phyloP scores from a whole-genome alignment of 768 basidiomycete genomes.

The Chiua virens region DNA sequence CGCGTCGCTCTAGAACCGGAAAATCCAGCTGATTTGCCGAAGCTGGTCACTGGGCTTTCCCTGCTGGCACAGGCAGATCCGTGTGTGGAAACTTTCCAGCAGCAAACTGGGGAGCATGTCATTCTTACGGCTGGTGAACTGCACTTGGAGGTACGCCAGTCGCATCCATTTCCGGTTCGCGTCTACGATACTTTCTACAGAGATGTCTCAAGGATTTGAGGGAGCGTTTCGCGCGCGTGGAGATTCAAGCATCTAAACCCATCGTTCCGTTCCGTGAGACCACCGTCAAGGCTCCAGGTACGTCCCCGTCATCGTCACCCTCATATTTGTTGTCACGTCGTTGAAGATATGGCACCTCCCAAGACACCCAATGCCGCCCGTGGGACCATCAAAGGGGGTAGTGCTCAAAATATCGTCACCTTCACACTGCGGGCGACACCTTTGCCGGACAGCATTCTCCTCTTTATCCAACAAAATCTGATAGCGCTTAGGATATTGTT shows the following conservation, averaged over 20 bases:
- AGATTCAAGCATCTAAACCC: conserved; percentile 90
- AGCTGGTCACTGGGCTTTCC: conserved; percentile 82
- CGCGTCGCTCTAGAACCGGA: conserved; percentile 91
- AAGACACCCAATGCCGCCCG: conserved; percentile 69
- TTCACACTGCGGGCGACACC: conserved; percentile 86
- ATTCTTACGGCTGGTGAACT: conserved; percentile 95
- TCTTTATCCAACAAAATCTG: conserved; percentile 78
- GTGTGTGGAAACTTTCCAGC: conserved; percentile 96
- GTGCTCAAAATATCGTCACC: conserved; percentile 67
- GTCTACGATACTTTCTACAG: conserved; percentile 40
- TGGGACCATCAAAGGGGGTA: conserved; percentile 74
- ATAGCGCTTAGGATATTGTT: conserved; percentile 60
- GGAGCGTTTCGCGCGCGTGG: conserved; percentile 91
- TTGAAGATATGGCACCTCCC: conserved; percentile 81
- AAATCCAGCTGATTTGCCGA: conserved; percentile 82
- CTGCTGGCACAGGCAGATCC: conserved; percentile 94
- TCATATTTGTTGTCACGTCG: neutral
- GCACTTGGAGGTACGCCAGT: conserved; percentile 76
- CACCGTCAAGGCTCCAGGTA: conserved; percentile 76
- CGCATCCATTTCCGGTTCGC: neutral
- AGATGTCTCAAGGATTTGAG: conserved; percentile 95
- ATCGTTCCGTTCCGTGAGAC: conserved; percentile 99
- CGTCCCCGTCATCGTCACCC: neutral
- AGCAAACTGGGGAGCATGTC: conserved; percentile 96
- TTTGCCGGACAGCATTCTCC: conserved; percentile 65